phyloP scores from a whole-genome alignment of 805 yeast species.

The Wickerhamomyces ciferrii region DNA sequence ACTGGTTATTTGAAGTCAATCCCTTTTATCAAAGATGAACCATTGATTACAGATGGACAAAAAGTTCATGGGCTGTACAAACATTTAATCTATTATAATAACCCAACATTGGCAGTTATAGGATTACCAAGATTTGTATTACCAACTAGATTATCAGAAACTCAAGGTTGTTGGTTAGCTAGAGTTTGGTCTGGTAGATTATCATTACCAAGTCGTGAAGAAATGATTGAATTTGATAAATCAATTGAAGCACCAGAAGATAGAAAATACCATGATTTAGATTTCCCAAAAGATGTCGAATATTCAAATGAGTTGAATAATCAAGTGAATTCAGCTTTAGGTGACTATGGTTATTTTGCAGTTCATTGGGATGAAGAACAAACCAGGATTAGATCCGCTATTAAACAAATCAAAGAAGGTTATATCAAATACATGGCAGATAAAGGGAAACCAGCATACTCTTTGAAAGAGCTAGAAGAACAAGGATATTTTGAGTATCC shows the following conservation, averaged over 20 bases:
- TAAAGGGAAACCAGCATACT: slow-evolving; percentile 31
- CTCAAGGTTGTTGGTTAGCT: slow-evolving; percentile 62
- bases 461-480: slow-evolving; percentile 34
- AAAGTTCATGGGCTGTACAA: slow-evolving; percentile 50
- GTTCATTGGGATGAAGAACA: slow-evolving; percentile 48
- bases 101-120: slow-evolving; percentile 61
- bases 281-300: slow-evolving; percentile 52
- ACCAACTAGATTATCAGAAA: slow-evolving; percentile 56
- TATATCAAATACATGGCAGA: slow-evolving; percentile 34
- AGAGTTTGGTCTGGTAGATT: slow-evolving; percentile 57
- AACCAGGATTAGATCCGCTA: slow-evolving; percentile 34
- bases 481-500: slow-evolving; percentile 30
- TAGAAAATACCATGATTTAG: slow-evolving; percentile 45
- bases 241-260: slow-evolving; percentile 41
- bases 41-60: slow-evolving; percentile 38
- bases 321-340: slow-evolving; percentile 30
- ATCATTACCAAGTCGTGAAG: slow-evolving; percentile 38
- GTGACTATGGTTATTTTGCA: slow-evolving; percentile 40
- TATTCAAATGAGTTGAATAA: slow-evolving; percentile 44
- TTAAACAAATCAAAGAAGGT: slow-evolving; percentile 39
- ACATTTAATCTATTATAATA: slow-evolving; percentile 51
- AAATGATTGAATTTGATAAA: slow-evolving; percentile 40
- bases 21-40: slow-evolving; percentile 47
- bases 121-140: slow-evolving; percentile 58
- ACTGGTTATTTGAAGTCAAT: slow-evolving; percentile 69